Evolutionary conservation across 2,329 filamentous ascomycete genomes (phyloP).

Genomic region (Metarhizium anisopliae): DNA sequence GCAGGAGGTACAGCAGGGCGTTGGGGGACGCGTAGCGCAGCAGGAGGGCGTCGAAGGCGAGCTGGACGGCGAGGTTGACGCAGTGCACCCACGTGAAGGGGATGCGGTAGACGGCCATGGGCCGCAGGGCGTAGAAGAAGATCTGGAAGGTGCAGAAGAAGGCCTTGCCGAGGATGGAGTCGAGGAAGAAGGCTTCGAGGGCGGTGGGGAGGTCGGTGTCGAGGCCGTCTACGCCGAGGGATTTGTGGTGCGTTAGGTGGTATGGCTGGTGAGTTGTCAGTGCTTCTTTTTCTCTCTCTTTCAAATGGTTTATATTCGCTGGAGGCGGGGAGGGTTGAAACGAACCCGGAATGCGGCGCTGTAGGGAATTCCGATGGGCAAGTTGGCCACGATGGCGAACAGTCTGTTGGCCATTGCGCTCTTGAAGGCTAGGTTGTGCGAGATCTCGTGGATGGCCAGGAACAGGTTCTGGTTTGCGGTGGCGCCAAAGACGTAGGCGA

Average conservation of each 20-base stretch:
- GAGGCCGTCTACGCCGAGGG: constrained; percentile 87
- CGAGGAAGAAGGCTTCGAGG: constrained; percentile 83
- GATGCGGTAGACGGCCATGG: constrained; percentile 87
- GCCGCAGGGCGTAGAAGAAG: constrained; percentile 93
- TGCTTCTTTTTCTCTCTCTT: background rate
- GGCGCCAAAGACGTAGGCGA: constrained; percentile 85
- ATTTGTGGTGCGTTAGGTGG: constrained; percentile 98
- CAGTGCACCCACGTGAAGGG: constrained; percentile 80
- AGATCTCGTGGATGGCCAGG: constrained; percentile 97
- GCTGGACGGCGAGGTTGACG: constrained; percentile 70
- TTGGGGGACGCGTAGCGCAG: constrained; percentile 51
- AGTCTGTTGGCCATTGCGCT: constrained; percentile 72
- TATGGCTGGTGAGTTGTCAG: constrained; percentile 54
- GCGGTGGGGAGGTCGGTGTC: constrained; percentile 93
- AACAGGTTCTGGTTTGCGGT: constrained; percentile 98
- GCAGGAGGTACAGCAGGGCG: constrained; percentile 71
- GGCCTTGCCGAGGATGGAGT: constrained; percentile 91
- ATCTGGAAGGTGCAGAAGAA: constrained; percentile 99
- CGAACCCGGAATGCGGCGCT: constrained; percentile 85
- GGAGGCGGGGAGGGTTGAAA: constrained; percentile 8
- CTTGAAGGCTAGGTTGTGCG: constrained; percentile 90
- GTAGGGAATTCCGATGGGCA: constrained; percentile 93
- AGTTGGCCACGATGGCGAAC: constrained; percentile 86
- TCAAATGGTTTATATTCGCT: background rate
- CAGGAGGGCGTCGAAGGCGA: constrained; percentile 67